Base-by-base conservation (phyloP, 169 alveolate genomes). In the Eimeria brunetti region DNA sequence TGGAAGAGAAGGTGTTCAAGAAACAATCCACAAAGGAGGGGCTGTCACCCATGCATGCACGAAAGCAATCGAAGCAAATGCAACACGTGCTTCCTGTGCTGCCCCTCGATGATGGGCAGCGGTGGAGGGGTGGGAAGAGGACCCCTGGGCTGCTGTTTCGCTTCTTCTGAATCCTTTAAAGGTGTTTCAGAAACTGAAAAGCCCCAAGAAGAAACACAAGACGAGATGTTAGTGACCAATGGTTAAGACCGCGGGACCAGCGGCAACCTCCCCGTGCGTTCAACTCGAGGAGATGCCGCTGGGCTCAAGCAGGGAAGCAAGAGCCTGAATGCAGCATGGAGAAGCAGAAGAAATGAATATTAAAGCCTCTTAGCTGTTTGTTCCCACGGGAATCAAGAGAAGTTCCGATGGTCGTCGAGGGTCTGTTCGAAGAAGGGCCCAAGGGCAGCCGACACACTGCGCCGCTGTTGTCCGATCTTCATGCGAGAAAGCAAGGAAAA, bases 381-480 rank as follows among this genome's bases (percentile, higher is more conserved):
- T 6, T 62, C 27, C 27, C 30, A 36, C 2, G 56, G 11, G 30
- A 16, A 5, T 24, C 33, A 30, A 73, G 51, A 73, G 24, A 14
- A 38, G 30, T 12, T 38, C 46, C 20, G 0, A 1, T 51, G 53
- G 14, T 33, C 56, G 51, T 38, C 80, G 38, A 12, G 51, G 83
- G 83, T 41, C 53, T 73, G n/a, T 58, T 58, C 22, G 30, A 9
- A 24, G 83, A 73, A 36, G 83, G 16, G 83, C n/a, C 83, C 27
- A 33, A 16, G 83, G 83, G 83, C 83, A 73, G 83, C 83, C 83
- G 83, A 73, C 83, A 3, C 53, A 22, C 51, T 73, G n/a, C n/a
- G 51, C 67, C 22, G 67, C 56, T 38, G n/a, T 18, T 38, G n/a
- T 22, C n/a, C n/a, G n/a, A 41, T 27, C 56, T 7, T 20, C 5